Base-by-base conservation (phyloP, 441 rosid genomes). In the Populus tomentosa region DNA sequence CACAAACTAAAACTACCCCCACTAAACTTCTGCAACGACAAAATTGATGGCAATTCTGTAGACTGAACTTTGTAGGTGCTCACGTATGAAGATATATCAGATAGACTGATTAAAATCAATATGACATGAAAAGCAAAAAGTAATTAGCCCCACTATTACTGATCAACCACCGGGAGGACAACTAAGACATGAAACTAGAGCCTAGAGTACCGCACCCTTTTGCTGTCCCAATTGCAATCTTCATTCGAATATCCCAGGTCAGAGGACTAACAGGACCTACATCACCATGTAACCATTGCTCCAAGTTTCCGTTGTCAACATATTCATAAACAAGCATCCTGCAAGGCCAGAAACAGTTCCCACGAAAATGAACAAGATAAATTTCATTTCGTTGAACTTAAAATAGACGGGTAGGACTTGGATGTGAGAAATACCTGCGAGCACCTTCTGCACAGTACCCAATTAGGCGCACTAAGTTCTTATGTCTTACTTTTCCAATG, bases 241-340 rank as follows among this genome's bases (percentile, higher is more conserved):
- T 95, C 92, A 95, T 91, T 32, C 98, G 87, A 4, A 95, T 80
- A 75, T 91, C 98, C 98, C 98, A 95, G 1, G 93, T 90, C 21
- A 95, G 86, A 70, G 98, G 98, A 83, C 98, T 91, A 33, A 86
- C 83, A 2, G 95, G 87, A 70, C 98, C 98, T 8, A 93, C 94
- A 77, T 91, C 95, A 75, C 98, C 98, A 56, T 95, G 98, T 73
- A 95, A 71, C 98, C 98, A 93, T 82, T 94, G 97, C 91, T 94
- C 98, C 89, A 94, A 87, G 83, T 93, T 94, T 64, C 97, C 98
- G 79, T 95, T 95, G 78, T 93, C 93, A 23, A 95, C 87, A 53
- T 91, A 95, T 81, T 26, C 28, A 26, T 26, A 26, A 26, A 26
- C 28, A 26, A 26, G 28, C 28, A 26, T 26, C 28, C 28, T 94